phyloP scores from a whole-genome alignment of 371 early-diverging fungal genomes.

The Chytridium lagenaria region DNA sequence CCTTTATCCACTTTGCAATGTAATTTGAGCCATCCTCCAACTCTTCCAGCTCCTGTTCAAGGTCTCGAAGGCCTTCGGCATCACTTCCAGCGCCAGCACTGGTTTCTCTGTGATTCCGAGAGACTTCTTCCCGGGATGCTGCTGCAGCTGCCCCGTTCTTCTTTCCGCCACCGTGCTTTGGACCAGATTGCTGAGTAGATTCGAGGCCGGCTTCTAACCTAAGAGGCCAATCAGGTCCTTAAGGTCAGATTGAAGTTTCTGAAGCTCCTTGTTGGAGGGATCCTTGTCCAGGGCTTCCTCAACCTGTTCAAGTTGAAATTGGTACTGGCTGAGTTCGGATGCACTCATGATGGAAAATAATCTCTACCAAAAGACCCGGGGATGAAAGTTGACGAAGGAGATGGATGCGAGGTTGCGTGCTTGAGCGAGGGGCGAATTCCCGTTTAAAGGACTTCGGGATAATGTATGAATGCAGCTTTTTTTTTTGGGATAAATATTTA shows the following conservation, averaged over 20 bases:
- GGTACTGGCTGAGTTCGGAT: constrained; percentile 67
- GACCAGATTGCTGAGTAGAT: constrained; percentile 33
- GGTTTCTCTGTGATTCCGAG: constrained; percentile 4
- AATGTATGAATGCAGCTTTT: too few species aligned
- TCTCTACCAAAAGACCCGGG: too few species aligned
- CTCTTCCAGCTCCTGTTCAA: constrained; percentile 3
- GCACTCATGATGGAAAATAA: too few species aligned
- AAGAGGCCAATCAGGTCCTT: constrained; percentile 70
- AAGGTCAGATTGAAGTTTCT: constrained; percentile 71
- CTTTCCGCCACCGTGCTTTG: constrained; percentile 16
- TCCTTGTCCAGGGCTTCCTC: constrained; percentile 71
- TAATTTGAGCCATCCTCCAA: background rate
- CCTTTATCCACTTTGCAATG: constrained; percentile 54
- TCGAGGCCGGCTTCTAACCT: constrained; percentile 53
- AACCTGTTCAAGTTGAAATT: constrained; percentile 76
- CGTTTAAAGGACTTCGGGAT: too few species aligned
- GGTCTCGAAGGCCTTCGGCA: background rate
- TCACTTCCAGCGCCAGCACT: constrained; percentile 24
- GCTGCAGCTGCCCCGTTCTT: constrained; percentile 2
- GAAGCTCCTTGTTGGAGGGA: constrained; percentile 73
- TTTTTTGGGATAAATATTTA: too few species aligned
- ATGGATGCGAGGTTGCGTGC: too few species aligned
- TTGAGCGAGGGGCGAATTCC: too few species aligned
- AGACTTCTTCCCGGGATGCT: background rate
- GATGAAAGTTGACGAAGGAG: too few species aligned